Evolutionary conservation across 2,329 filamentous ascomycete genomes (phyloP).

Genomic region (Sclerotinia nivalis): DNA sequence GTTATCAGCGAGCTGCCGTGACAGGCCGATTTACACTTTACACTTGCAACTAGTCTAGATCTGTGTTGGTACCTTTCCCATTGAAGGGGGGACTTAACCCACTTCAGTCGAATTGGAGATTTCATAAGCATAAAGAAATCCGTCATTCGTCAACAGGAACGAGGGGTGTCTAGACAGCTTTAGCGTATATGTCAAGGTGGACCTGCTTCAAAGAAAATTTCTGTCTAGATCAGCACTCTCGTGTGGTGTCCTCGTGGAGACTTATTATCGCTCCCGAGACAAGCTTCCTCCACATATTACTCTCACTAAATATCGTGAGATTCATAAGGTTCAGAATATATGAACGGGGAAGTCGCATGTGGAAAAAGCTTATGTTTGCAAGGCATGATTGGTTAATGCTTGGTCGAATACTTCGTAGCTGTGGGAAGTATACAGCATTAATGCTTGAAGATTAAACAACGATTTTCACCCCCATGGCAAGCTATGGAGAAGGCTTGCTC

Average conservation of each 20-base stretch:
- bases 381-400: not conserved
- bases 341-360: not conserved
- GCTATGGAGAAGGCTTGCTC: not conserved
- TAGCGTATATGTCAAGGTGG: not conserved
- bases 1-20: not conserved
- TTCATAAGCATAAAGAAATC: not conserved
- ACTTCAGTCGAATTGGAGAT: not conserved
- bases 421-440: not conserved
- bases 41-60: not conserved
- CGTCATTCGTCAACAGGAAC: not conserved
- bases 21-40: not conserved
- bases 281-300: not conserved
- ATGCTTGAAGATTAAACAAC: not conserved
- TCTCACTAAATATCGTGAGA: not conserved
- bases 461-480: not conserved
- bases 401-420: not conserved
- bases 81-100: not conserved
- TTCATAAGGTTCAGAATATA: constrained; percentile 3
- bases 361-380: not conserved
- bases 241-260: not conserved
- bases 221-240: not conserved
- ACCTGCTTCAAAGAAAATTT: not conserved
- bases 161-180: constrained; percentile 2
- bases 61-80: not conserved
- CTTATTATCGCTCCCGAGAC: not conserved